A percentile compares a stretch with the other conserved stretches of the same genome.
These are phyloP conservation scores for Protomyces arabidopsidicola DNA, from an alignment of 1,139 yeast species.

Conservation along the genomic window DNA sequence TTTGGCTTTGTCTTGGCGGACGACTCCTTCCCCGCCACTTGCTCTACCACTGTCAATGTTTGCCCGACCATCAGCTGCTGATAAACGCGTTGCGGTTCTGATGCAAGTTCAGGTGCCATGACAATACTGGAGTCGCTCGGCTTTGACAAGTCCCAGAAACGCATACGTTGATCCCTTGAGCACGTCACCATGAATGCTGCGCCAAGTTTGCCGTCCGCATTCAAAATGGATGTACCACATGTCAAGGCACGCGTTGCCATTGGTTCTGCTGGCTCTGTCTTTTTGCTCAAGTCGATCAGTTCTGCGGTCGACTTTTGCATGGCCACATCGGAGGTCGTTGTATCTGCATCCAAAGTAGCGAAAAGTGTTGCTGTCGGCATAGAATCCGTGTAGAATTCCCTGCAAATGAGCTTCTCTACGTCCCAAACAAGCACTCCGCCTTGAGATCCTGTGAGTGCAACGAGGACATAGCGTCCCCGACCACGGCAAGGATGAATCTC, in stretches of 20 bases:
- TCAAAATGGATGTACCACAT: constrained; percentile 32
- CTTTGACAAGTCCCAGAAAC: constrained; percentile 49
- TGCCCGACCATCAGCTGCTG: neutral
- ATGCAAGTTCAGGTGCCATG: constrained; percentile 38
- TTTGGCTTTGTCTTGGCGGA: neutral
- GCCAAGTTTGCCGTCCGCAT: constrained; percentile 33
- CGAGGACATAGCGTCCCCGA: constrained; percentile 47
- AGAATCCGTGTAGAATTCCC: constrained; percentile 16
- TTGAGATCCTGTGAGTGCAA: constrained; percentile 60
- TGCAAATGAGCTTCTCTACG: constrained; percentile 43
- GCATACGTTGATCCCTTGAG: constrained; percentile 43
- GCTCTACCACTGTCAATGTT: neutral
- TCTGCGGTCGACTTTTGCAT: neutral
- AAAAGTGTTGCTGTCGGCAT: neutral
- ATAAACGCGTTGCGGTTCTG: neutral
- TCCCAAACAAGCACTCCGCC: constrained; percentile 73
- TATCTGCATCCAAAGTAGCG: constrained; percentile 6
- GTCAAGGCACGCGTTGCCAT: neutral
- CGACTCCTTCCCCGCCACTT: neutral
- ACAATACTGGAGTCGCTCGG: constrained; percentile 45
- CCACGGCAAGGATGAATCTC: constrained; percentile 45
- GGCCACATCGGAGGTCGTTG: constrained; percentile 1
- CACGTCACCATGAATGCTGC: constrained; percentile 40
- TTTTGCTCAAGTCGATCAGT: neutral
- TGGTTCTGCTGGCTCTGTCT: neutral